Conservation (phyloP, 23 red algal genomes). For the Gracilaria gracilis region DNA sequence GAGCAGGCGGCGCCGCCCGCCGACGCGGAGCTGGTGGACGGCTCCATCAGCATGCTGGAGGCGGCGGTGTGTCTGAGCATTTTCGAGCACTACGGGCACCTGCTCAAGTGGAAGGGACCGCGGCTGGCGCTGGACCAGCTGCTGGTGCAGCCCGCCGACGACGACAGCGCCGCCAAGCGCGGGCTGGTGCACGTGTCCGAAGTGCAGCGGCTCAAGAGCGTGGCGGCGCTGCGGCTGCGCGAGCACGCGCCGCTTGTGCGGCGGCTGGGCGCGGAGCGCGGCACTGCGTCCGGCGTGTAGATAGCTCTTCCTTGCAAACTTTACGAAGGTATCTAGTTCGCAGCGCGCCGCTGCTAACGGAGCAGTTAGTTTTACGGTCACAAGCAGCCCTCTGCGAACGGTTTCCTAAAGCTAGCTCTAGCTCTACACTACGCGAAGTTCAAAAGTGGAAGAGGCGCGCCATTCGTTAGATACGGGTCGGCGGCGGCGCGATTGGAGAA, state of each 20-base stretch:
- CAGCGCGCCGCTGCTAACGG: too few relatives aligned
- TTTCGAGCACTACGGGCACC: slow-evolving; percentile 49
- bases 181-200: not conserved
- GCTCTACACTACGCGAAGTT: too few relatives aligned
- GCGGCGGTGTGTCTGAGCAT: slow-evolving; percentile 47
- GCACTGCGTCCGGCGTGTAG: too few relatives aligned
- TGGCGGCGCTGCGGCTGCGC: not conserved
- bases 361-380: too few relatives aligned
- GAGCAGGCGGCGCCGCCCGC: not conserved
- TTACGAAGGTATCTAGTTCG: too few relatives aligned
- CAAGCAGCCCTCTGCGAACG: too few relatives aligned
- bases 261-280: not conserved
- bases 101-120: slow-evolving; percentile 54
- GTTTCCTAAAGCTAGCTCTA: too few relatives aligned
- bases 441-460: too few relatives aligned
- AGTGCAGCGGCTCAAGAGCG: not conserved
- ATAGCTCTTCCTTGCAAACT: too few relatives aligned
- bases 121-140: not conserved
- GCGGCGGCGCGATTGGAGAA: too few relatives aligned
- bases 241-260: slow-evolving; percentile 7
- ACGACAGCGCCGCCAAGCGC: not conserved
- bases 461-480: too few relatives aligned
- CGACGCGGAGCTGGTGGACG: slow-evolving; percentile 8
- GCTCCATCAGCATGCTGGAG: slow-evolving; percentile 49
- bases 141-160: not conserved